Base-by-base conservation (phyloP, 768 basidiomycete genomes). In the Strobilomyces echinocephalus region DNA sequence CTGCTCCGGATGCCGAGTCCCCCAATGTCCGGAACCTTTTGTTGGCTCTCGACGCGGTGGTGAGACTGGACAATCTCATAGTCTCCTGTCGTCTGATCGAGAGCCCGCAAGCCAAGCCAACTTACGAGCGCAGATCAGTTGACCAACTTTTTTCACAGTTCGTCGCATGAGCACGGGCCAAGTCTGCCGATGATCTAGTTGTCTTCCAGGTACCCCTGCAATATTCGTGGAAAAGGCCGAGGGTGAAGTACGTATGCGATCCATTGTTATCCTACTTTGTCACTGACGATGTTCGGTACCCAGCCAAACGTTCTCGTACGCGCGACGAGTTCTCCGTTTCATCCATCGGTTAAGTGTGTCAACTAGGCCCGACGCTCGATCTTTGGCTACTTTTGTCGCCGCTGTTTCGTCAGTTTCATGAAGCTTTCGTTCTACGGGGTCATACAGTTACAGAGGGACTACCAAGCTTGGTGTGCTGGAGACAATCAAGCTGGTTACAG, bases 371-470 rank as follows among this genome's bases (percentile, higher is more conserved):
- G 87, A 26, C 83, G 87, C 18, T 92, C 91, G 3, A 70, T 88
- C 20, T 88, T 91, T 66, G 91, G 89, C 3, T 88, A 82, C 61
- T 92, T 91, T 63, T 83, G 80, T 59, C 85, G 90, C 44, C 78
- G 91, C 38, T 90, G 87, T 63, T 84, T 79, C 55, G 76, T 89
- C 46, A 84, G 79, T 60, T 91, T 85, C 68, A 64, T 79, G 60
- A 91, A 91, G 64, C 73, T 93, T 4, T 88, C 90, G 0, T 91
- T 85, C 59, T 76, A 78, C 44, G 88, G 85, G 11, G 75, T 87
- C n/a, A 74, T 78, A 47, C 80, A 81, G 59, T 75, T 92, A 34
- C 82, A 83, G 59, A 69, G 72, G 45, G 84, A 91, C 62, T 90
- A 87, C 61, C 73, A 79, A 53, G 70, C 73, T 8, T 91, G 88